Percentiles rank a stretch among this genome's conserved stretches.
Conservation (phyloP, 768 basidiomycete genomes). For the Lentinula sp. region DNA sequence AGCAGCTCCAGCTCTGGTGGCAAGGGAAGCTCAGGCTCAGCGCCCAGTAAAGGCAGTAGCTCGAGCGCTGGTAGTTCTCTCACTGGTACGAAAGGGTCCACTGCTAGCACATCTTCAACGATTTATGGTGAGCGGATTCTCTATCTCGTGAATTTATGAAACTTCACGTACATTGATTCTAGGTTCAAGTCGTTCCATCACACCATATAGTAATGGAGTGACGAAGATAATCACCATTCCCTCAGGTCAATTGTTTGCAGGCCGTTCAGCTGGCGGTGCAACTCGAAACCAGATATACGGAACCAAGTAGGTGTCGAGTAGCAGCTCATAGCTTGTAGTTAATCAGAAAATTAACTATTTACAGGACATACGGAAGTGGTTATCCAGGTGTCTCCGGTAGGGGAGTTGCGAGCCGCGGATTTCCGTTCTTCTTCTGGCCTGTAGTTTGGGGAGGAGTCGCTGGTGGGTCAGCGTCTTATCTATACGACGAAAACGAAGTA, state of each 20-base stretch:
- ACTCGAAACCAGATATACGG: slow-evolving; percentile 34
- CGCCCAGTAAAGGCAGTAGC: background rate
- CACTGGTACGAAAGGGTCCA: background rate
- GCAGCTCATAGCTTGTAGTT: too few relatives aligned
- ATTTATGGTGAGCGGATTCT: background rate
- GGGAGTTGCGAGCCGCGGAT: slow-evolving; percentile 37
- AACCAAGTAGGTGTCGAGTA: slow-evolving; percentile 20
- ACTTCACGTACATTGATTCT: background rate
- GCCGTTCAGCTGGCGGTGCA: slow-evolving; percentile 40
- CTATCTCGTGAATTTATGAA: background rate
- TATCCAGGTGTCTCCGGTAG: slow-evolving; percentile 37
- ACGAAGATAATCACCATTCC: slow-evolving; percentile 25
- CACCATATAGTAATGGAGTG: slow-evolving; percentile 14
- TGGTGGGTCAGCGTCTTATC: slow-evolving; percentile 18
- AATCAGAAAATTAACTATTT: slow-evolving; percentile 1
- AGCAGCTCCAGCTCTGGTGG: background rate
- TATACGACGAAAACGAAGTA: slow-evolving; percentile 32
- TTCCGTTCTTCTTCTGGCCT: slow-evolving; percentile 57
- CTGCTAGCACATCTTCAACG: background rate
- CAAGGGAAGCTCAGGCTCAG: background rate
- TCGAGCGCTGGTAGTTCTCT: background rate
- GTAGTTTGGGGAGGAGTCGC: slow-evolving; percentile 35
- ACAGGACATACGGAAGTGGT: slow-evolving; percentile 49
- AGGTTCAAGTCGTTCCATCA: background rate
- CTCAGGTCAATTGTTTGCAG: slow-evolving; percentile 29